phyloP scores from a whole-genome alignment of 2,329 filamentous ascomycete genomes.

The Microcyclospora tardicrescens region DNA sequence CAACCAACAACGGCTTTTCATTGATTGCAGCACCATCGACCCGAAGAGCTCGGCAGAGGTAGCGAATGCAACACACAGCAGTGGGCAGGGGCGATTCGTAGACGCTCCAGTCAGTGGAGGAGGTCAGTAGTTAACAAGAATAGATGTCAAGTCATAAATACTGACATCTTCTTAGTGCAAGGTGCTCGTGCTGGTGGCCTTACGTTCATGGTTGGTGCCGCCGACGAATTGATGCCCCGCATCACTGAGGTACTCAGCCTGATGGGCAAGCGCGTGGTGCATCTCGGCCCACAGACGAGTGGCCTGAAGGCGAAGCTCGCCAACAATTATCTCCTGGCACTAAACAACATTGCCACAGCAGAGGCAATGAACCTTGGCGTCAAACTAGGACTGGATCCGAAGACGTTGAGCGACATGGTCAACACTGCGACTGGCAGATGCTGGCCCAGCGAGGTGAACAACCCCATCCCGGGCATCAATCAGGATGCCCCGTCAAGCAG shows the following conservation, averaged over 20 bases:
- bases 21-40: constrained; percentile 95
- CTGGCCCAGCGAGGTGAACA: constrained; percentile 94
- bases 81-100: constrained; percentile 63
- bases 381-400: constrained; percentile 48
- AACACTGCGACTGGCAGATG: constrained; percentile 89
- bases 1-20: constrained; percentile 58
- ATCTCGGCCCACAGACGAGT: constrained; percentile 72
- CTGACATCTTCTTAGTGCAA: constrained; percentile 31
- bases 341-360: constrained; percentile 70
- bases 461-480: constrained; percentile 78
- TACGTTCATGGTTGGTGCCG: constrained; percentile 87
- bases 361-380: constrained; percentile 56
- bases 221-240: constrained; percentile 46
- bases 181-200: constrained; percentile 77
- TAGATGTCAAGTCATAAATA: no score
- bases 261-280: constrained; percentile 79
- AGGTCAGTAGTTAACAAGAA: constrained; percentile 32
- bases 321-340: constrained; percentile 91
- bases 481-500: constrained; percentile 60
- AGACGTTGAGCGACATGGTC: constrained; percentile 68
- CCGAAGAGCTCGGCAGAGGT: constrained; percentile 70
- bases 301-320: constrained; percentile 87
- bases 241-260: constrained; percentile 56
- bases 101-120: constrained; percentile 97
- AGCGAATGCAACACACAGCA: constrained; percentile 54